A percentile compares a stretch with the other conserved stretches of the same genome.
These are phyloP conservation scores for Sporothrix variecibatus DNA, from an alignment of 2,329 filamentous ascomycete species.

Conservation along the genomic window DNA sequence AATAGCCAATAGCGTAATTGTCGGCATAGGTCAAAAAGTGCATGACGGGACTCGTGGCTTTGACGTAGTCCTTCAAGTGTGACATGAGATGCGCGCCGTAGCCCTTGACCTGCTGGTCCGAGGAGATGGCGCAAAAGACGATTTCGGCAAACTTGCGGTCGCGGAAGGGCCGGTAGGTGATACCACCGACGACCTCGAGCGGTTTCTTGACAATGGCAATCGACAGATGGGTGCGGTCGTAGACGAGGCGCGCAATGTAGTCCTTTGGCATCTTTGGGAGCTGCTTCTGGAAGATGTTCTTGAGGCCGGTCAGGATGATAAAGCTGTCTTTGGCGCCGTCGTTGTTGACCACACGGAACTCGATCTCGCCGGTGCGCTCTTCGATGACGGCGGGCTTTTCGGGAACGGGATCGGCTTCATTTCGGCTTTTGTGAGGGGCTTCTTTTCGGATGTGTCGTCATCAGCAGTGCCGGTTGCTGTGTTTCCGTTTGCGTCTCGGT, in stretches of 20 bases:
- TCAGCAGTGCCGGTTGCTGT: background rate
- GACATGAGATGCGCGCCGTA: constrained; percentile 98
- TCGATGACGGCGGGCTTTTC: constrained; percentile 94
- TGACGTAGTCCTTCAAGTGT: constrained; percentile 97
- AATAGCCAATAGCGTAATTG: constrained; percentile 98
- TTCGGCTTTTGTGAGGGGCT: background rate
- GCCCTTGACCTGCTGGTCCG: constrained; percentile 97
- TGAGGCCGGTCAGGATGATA: constrained; percentile 92
- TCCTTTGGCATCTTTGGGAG: constrained; percentile 99
- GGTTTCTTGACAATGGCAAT: constrained; percentile 98
- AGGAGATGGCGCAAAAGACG: constrained; percentile 96
- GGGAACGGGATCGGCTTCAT: constrained; percentile 75
- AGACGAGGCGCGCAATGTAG: constrained; percentile 95
- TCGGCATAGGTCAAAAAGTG: constrained; percentile 98
- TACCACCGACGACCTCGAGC: constrained; percentile 91
- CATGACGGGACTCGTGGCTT: constrained; percentile 95
- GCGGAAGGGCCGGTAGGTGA: constrained; percentile 94
- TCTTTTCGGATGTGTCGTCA: background rate
- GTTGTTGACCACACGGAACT: constrained; percentile 98
- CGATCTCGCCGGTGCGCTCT: constrained; percentile 90
- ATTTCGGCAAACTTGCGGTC: constrained; percentile 94
- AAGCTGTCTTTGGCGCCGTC: constrained; percentile 84
- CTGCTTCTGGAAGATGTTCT: constrained; percentile 98
- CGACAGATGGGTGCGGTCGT: constrained; percentile 92
- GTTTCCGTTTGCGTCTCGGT: background rate